Conservation (phyloP, 179 eudicot genomes). For the Corrigiola litoralis region DNA sequence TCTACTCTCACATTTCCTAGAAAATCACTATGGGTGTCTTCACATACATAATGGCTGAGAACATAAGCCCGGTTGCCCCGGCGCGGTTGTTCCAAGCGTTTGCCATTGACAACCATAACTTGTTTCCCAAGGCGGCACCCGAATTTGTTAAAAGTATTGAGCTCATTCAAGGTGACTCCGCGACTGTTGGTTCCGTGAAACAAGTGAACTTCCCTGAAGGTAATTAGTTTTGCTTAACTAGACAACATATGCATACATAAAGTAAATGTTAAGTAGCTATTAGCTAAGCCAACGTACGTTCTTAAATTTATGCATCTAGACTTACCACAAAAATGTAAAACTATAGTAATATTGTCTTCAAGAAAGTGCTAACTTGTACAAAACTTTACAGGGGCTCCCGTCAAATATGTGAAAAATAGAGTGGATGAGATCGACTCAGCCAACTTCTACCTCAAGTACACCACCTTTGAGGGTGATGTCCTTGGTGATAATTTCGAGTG, state of each 20-base stretch:
- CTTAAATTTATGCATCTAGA: no score
- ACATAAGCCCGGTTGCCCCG: constrained; percentile 8
- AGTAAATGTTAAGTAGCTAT: no score
- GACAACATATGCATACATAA: not conserved
- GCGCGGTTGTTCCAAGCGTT: constrained; percentile 12
- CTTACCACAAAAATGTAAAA: no score
- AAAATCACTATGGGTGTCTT: constrained; percentile 15
- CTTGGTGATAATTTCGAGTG: constrained; percentile 18
- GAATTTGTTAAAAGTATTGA: constrained; percentile 10
- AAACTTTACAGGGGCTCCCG: constrained; percentile 8
- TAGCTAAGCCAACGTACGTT: no score
- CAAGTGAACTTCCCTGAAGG: constrained; percentile 13
- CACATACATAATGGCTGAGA: constrained; percentile 12
- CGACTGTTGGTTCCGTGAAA: constrained; percentile 14
- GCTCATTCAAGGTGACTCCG: constrained; percentile 13
- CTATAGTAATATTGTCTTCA: no score
- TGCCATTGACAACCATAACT: constrained; percentile 14
- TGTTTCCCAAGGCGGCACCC: constrained; percentile 13
- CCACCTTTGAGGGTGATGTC: constrained; percentile 20
- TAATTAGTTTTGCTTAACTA: not conserved
- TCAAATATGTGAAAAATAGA: constrained; percentile 20
- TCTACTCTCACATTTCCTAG: not conserved
- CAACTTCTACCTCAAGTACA: constrained; percentile 22
- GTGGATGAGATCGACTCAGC: constrained; percentile 11
- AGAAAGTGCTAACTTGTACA: not conserved